Conservation (phyloP, 257 asterid species). For the Lavandula angustifolia region DNA sequence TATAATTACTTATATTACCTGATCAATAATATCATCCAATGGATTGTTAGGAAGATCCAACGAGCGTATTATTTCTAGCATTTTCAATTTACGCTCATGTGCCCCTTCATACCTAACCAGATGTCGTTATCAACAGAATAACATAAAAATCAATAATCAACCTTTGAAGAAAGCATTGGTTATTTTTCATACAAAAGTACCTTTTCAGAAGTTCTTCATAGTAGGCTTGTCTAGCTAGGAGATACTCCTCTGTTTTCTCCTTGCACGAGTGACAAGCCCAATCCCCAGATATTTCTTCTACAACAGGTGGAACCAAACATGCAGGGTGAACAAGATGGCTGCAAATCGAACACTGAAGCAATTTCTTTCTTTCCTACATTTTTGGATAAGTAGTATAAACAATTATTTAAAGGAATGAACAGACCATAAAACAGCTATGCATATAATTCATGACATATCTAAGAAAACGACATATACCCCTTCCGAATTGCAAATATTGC, state of each 20-base stretch:
- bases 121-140: conserved; percentile 21
- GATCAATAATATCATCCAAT: conserved; percentile 94
- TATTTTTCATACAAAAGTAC: conserved; percentile 38
- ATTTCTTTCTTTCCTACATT: conserved; percentile 81
- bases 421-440: conserved; percentile 4
- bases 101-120: conserved; percentile 83
- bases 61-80: conserved; percentile 76
- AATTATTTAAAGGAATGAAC: not conserved
- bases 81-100: conserved; percentile 62
- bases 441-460: conserved; percentile 16
- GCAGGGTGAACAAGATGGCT: conserved; percentile 78
- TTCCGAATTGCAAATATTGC: conserved; percentile 83
- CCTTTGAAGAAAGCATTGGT: not conserved
- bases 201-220: conserved; percentile 70
- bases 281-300: conserved; percentile 58
- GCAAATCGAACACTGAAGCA: conserved; percentile 94
- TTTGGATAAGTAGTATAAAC: conserved; percentile 18
- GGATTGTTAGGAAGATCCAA: conserved; percentile 99
- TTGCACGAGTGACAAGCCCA: conserved; percentile 95
- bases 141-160: not conserved
- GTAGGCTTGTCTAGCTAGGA: conserved; percentile 74
- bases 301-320: conserved; percentile 84
- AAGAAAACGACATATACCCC: conserved; percentile 49
- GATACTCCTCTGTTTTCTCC: conserved; percentile 88
- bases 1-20: conserved; percentile 48